Evolutionary conservation across 2,329 filamentous ascomycete genomes (phyloP).

Genomic region (Trichoderma sp.): DNA sequence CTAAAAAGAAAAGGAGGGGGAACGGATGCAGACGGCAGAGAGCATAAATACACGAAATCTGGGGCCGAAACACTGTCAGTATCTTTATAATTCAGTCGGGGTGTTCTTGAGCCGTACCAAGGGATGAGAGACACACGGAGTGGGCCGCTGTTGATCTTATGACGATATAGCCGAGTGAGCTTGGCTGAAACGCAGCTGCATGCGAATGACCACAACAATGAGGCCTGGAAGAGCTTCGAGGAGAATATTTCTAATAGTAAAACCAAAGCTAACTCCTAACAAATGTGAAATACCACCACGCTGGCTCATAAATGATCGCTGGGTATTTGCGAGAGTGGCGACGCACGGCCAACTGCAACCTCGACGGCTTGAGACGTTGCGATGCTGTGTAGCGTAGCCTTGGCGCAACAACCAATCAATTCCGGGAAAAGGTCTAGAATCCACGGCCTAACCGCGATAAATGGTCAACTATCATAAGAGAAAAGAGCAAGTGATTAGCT

Average conservation of each 20-base stretch:
- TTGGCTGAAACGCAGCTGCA: constrained; percentile 5
- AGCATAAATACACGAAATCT: neutral
- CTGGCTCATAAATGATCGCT: neutral
- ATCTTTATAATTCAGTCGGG: constrained; percentile 8
- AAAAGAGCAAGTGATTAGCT: constrained; percentile 2
- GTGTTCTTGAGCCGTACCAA: neutral
- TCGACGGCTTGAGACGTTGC: constrained; percentile 4
- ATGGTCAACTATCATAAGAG: neutral
- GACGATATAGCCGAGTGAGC: constrained; percentile 10
- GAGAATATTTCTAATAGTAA: neutral
- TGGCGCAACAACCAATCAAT: neutral
- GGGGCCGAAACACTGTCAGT: neutral
- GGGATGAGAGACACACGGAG: constrained; percentile 13
- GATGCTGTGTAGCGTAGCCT: constrained; percentile 12
- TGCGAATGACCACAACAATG: neutral
- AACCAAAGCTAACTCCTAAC: neutral
- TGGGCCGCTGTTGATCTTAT: constrained; percentile 22
- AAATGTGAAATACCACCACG: constrained; percentile 7
- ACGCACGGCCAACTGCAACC: constrained; percentile 12
- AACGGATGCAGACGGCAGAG: neutral
- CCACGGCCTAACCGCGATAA: neutral
- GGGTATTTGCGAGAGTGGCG: neutral
- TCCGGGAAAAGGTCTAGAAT: neutral
- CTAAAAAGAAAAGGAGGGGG: neutral
- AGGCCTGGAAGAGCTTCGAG: neutral